Percentiles rank a stretch among this genome's conserved stretches.
Conservation (phyloP, 768 basidiomycete species). For the Mycena filopes region DNA sequence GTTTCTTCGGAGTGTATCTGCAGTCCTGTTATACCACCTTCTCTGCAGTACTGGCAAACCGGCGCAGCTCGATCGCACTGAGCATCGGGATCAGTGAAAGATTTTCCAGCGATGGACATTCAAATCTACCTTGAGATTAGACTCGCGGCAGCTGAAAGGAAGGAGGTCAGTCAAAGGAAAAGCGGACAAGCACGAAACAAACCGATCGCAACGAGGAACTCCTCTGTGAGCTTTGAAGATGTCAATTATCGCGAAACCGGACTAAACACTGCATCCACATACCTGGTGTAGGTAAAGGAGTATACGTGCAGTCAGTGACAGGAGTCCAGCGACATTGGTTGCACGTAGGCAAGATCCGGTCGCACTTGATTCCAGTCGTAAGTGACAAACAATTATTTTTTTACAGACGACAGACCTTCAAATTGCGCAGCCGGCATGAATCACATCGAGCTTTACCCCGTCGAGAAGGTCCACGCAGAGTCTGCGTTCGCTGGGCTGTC, state of each 20-base stretch:
- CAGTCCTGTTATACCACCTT: constrained; percentile 64
- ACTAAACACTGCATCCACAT: not conserved
- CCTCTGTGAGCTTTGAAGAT: constrained; percentile 65
- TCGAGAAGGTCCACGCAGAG: constrained; percentile 79
- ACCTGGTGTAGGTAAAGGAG: constrained; percentile 73
- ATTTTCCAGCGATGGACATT: constrained; percentile 3
- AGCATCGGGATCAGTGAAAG: constrained; percentile 9
- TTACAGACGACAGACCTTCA: constrained; percentile 63
- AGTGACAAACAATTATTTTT: not conserved
- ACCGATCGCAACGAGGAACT: constrained; percentile 76
- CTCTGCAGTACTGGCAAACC: constrained; percentile 74
- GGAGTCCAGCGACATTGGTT: constrained; percentile 77
- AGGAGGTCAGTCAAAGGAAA: not conserved
- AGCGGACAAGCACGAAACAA: not conserved
- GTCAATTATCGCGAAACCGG: constrained; percentile 1
- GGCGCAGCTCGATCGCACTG: constrained; percentile 81
- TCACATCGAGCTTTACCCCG: constrained; percentile 82
- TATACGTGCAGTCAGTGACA: constrained; percentile 76
- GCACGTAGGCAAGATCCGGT: constrained; percentile 75
- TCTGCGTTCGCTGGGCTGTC: constrained; percentile 63
- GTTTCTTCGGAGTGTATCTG: constrained; percentile 80
- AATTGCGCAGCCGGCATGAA: constrained; percentile 75
- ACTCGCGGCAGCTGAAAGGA: constrained; percentile 58
- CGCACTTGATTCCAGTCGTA: constrained; percentile 56
- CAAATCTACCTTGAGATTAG: constrained; percentile 70